phyloP scores from a whole-genome alignment of 306 rosid species.

The Pterocarpus macrocarpus region DNA sequence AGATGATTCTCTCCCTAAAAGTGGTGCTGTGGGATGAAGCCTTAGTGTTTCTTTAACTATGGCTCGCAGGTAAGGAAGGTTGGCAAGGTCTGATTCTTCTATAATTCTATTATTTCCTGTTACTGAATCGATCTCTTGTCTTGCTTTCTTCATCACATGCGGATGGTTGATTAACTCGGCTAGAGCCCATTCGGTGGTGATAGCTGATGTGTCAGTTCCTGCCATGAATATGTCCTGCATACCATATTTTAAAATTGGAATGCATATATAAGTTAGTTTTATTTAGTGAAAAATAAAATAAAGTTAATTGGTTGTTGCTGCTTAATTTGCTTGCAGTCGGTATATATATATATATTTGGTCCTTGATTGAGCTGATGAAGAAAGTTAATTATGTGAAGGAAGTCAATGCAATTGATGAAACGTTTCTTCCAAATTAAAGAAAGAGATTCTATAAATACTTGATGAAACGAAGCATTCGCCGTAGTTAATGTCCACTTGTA shows the following conservation, averaged over 20 bases:
- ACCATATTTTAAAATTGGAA: neutral
- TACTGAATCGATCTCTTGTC: conserved; percentile 62
- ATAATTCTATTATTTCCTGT: conserved; percentile 55
- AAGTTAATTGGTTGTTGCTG: neutral
- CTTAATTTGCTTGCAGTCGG: neutral
- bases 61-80: conserved; percentile 74
- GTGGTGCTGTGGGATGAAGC: conserved; percentile 73
- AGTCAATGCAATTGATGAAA: neutral
- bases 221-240: conserved; percentile 63
- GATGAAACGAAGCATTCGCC: too few species aligned
- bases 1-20: conserved; percentile 60
- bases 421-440: neutral
- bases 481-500: neutral
- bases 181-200: conserved; percentile 63
- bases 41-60: conserved; percentile 80
- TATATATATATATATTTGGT: neutral
- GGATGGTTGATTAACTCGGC: conserved; percentile 73
- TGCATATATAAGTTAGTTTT: neutral
- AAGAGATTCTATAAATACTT: neutral
- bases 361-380: neutral
- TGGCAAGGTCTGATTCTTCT: conserved; percentile 64
- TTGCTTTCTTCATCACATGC: conserved; percentile 66
- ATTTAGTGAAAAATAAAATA: too few species aligned
- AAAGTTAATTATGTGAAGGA: neutral
- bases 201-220: conserved; percentile 65